Evolutionary conservation across 2,329 filamentous ascomycete genomes (phyloP), one percentile per base, ranked within the genome.

Genomic region (Emericellopsis cladophorae): DNA sequence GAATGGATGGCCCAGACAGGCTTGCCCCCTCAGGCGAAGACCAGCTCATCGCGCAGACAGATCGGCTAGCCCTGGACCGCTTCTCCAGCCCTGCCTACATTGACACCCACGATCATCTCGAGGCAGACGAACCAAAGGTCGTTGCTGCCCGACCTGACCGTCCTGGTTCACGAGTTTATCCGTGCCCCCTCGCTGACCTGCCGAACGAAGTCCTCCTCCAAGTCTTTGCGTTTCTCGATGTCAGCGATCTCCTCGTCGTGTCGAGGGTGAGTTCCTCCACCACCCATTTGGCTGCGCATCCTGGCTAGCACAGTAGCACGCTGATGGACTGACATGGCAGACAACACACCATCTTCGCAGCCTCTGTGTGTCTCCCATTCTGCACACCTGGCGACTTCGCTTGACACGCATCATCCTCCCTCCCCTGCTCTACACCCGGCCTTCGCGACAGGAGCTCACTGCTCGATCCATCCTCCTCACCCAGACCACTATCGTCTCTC

Each of bases 381-480:
- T 85, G 14, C 81, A 84, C 54, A 63, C 63, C 40, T 65, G 71
- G 47, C 79, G 81, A 37, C 70, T 83, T 16, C 76, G 70, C 39
- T 68, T 64, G 46, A 72, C 67, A 31, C 73, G 76, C 31, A 50
- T 61, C 29, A 57, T 66, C 4, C 69, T 86, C 4, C 65, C 70
- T 5, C 68, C 70, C 14, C 62, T 76, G 26, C 66, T 85, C 10
- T 62, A 64, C 5, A 68, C 65, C 23, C 70, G 77, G 7, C 76
- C 80, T 3, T 70, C 74, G 4, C 64, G 79, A 2, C 58, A 73
- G 31, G 74, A 81, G 42, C 75, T 84, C 12, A 76, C 80, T 40
- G 59, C 66, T 18, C 71, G 78, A 33, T 71, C 67, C 54, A 84
- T 86, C 53, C 81, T 84, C 58, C 59, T 84, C 34, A 81, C 79